Evolutionary conservation across 768 basidiomycete species (phyloP).

Genomic region (Russula griseocarnosa): DNA sequence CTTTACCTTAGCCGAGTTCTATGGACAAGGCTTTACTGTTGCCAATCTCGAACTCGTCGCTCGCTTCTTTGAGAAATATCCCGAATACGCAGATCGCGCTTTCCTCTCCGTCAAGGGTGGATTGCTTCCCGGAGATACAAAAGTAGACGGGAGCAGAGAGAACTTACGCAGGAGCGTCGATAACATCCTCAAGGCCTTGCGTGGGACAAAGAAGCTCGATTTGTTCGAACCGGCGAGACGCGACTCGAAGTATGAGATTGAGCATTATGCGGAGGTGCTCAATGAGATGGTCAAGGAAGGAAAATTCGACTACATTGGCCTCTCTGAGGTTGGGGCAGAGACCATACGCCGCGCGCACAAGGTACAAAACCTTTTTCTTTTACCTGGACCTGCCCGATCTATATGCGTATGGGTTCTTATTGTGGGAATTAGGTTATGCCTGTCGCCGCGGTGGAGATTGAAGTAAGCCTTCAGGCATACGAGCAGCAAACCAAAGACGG

Average conservation of each 20-base stretch:
- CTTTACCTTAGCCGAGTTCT: constrained; percentile 48
- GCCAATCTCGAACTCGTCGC: constrained; percentile 48
- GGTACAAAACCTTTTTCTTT: constrained; percentile 37
- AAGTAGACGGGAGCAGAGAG: constrained; percentile 37
- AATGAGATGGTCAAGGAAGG: constrained; percentile 49
- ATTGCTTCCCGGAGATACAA: background rate
- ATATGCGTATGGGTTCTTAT: background rate
- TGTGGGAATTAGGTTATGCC: background rate
- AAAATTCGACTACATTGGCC: constrained; percentile 54
- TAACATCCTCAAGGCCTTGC: constrained; percentile 42
- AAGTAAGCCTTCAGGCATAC: constrained; percentile 59
- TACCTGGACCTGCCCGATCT: constrained; percentile 31
- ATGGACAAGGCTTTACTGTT: constrained; percentile 41
- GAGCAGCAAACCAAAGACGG: constrained; percentile 49
- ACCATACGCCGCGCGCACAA: constrained; percentile 45
- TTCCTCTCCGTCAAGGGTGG: constrained; percentile 49
- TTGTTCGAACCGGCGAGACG: constrained; percentile 54
- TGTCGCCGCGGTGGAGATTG: constrained; percentile 61
- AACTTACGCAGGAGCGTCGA: constrained; percentile 48
- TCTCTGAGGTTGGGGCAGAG: constrained; percentile 51
- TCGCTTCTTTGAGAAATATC: constrained; percentile 48
- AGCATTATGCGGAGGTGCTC: constrained; percentile 44
- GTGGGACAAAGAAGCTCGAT: constrained; percentile 54
- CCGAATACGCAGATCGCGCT: constrained; percentile 43
- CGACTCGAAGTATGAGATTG: constrained; percentile 44